Conservation (phyloP, 371 early-diverging fungal genomes). For the Fennellomyces sp. region DNA sequence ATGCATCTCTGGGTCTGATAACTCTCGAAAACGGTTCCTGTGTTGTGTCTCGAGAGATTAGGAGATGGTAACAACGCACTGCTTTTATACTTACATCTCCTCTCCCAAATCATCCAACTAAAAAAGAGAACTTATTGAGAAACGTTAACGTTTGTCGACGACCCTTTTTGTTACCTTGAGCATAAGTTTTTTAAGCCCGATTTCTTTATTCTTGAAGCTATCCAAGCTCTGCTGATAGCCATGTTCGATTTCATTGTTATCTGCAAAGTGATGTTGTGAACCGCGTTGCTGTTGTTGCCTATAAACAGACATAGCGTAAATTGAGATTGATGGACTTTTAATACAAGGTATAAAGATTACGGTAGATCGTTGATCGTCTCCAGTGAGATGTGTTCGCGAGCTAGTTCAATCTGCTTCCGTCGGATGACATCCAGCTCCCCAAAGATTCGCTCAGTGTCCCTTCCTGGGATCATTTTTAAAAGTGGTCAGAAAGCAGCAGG, state of each 20-base stretch:
- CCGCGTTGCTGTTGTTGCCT: background rate
- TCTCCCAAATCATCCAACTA: slow-evolving; percentile 24
- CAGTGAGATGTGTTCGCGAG: slow-evolving; percentile 33
- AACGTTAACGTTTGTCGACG: too few species aligned
- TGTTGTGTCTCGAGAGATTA: background rate
- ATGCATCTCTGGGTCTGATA: slow-evolving; percentile 8
- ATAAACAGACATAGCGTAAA: background rate
- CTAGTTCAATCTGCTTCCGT: slow-evolving; percentile 29
- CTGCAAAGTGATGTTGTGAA: background rate
- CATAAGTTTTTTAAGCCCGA: slow-evolving; percentile 26
- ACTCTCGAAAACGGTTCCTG: slow-evolving; percentile 12
- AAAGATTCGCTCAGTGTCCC: slow-evolving; percentile 30
- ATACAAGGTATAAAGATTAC: slow-evolving; percentile 14
- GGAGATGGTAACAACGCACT: background rate
- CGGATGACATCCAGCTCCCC: slow-evolving; percentile 34
- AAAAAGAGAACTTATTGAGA: too few species aligned
- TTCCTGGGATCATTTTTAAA: slow-evolving; percentile 19
- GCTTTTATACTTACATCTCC: slow-evolving; percentile 12
- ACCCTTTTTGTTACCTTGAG: slow-evolving; percentile 13
- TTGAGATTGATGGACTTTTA: background rate
- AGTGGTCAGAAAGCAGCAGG: too few species aligned
- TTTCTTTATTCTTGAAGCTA: slow-evolving; percentile 25
- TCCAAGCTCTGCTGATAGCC: slow-evolving; percentile 23
- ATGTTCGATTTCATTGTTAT: slow-evolving; percentile 9
- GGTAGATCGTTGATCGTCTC: slow-evolving; percentile 26